Evolutionary conservation across 2,329 filamentous ascomycete species (phyloP).

Genomic region (Epichloe baconii): DNA sequence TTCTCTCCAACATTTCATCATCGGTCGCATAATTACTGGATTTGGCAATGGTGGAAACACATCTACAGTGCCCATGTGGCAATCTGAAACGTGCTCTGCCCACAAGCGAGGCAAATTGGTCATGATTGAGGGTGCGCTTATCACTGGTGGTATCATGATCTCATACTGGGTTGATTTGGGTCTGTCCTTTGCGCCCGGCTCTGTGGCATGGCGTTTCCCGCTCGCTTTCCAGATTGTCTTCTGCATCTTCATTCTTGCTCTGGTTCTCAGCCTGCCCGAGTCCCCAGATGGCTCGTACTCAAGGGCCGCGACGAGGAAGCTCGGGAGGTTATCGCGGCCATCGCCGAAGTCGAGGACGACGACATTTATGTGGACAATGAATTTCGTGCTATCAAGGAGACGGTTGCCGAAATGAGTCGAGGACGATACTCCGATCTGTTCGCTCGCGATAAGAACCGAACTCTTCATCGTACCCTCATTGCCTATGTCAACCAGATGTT

Average conservation of each 20-base stretch:
- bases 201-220: constrained; percentile 43
- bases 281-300: constrained; percentile 34
- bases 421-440: constrained; percentile 47
- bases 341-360: constrained; percentile 40
- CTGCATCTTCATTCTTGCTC: constrained; percentile 41
- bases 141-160: constrained; percentile 43
- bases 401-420: constrained; percentile 56
- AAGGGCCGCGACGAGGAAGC: constrained; percentile 35
- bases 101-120: constrained; percentile 47
- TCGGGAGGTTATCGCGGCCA: constrained; percentile 31
- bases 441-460: constrained; percentile 41
- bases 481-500: constrained; percentile 51
- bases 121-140: constrained; percentile 46
- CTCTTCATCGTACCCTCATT: constrained; percentile 45
- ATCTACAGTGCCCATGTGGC: constrained; percentile 46
- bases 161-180: constrained; percentile 50
- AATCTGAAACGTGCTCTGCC: constrained; percentile 43
- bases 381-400: constrained; percentile 48
- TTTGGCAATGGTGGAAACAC: constrained; percentile 45
- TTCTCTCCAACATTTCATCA: constrained; percentile 39
- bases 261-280: constrained; percentile 41
- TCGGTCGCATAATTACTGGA: constrained; percentile 45
- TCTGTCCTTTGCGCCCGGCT: constrained; percentile 33
- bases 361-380: constrained; percentile 46
- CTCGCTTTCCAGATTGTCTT: constrained; percentile 43